Conservation (phyloP, 495 filamentous ascomycete genomes). For the Daldinia childiae region DNA sequence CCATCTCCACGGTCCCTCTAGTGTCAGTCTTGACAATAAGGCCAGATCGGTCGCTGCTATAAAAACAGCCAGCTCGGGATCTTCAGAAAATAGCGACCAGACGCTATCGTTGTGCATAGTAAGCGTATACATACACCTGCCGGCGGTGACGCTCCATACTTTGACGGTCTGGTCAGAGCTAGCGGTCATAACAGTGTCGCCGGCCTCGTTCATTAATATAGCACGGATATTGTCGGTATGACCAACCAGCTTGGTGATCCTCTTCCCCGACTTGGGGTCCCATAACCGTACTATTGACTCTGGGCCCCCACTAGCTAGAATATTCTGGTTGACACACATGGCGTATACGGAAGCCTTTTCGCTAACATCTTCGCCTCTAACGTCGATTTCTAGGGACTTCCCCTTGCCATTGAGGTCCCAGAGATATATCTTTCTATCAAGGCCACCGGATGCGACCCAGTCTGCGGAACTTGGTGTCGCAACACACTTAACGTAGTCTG, state of each 20-base stretch:
- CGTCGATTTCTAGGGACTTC: slow-evolving; percentile 84
- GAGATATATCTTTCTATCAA: slow-evolving; percentile 89
- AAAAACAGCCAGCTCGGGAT: slow-evolving; percentile 89
- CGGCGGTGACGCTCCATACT: slow-evolving; percentile 94
- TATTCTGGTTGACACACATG: slow-evolving; percentile 72
- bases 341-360: slow-evolving; percentile 97
- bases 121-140: slow-evolving; percentile 94
- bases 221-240: slow-evolving; percentile 95
- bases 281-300: slow-evolving; percentile 93
- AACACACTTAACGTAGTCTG: slow-evolving; percentile 94
- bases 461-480: slow-evolving; percentile 78
- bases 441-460: slow-evolving; percentile 96
- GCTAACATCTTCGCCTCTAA: slow-evolving; percentile 77
- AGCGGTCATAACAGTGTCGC: slow-evolving; percentile 91
- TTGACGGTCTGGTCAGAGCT: slow-evolving; percentile 98
- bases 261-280: slow-evolving; percentile 89
- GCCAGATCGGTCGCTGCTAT: slow-evolving; percentile 91
- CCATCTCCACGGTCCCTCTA: slow-evolving; percentile 71
- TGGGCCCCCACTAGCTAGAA: slow-evolving; percentile 92
- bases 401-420: slow-evolving; percentile 94
- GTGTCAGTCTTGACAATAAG: slow-evolving; percentile 94
- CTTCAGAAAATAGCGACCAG: slow-evolving; percentile 92
- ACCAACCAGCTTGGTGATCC: slow-evolving; percentile 96
- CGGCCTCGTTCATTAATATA: slow-evolving; percentile 86
- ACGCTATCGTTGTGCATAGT: slow-evolving; percentile 99